Evolutionary conservation across 768 basidiomycete genomes (phyloP), one percentile per base, ranked within the genome.

Genomic region (Cystofilobasidium capitatum): DNA sequence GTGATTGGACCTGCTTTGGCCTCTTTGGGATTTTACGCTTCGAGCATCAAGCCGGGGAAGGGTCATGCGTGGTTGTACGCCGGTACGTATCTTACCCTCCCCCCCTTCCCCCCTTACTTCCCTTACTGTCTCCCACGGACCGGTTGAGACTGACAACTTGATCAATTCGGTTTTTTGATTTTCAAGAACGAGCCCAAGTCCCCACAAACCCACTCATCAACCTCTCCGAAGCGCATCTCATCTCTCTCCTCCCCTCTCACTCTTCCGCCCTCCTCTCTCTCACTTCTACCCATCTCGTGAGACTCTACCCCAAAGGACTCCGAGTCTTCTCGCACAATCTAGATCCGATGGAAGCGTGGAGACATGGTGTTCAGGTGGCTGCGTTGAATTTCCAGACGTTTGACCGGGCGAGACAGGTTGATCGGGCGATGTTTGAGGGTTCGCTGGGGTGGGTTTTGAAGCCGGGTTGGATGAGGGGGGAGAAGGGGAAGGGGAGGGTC

Each of bases 351-450:
- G 31, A 44, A 2, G 54, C 59, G 58, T 70, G 69, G 69, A 31
- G 58, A 7, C 35, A 22, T n/a, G 69, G 69, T 44, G 42, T 44
- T 17, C 69, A 70, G 59, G 60, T 70, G 31, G 64, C 60, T 29
- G 64, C 69, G 2, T 39, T 70, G 24, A 70, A 66, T 31, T 42
- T n/a, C 9, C 63, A 58, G 42, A 54, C 36, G 20, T 69, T 69
- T 37, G 69, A 71, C 61, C 82, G 83, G 81, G 83, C 70, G 49
- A 62, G 65, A n/a, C 70, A 84, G 70, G 73, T 86, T 29, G 85
- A 85, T 70, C 85, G 85, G 73, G 85, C 79, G 0, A 79, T 86
- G 81, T 86, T 85, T 71, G 79, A 79, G 0, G 85, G 82, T 0
- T 82, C 79, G 3, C 71, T 75, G 2, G 85, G 84, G 1, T 86